Conservation (phyloP, 768 basidiomycete genomes). For the Auricularia heimuer region DNA sequence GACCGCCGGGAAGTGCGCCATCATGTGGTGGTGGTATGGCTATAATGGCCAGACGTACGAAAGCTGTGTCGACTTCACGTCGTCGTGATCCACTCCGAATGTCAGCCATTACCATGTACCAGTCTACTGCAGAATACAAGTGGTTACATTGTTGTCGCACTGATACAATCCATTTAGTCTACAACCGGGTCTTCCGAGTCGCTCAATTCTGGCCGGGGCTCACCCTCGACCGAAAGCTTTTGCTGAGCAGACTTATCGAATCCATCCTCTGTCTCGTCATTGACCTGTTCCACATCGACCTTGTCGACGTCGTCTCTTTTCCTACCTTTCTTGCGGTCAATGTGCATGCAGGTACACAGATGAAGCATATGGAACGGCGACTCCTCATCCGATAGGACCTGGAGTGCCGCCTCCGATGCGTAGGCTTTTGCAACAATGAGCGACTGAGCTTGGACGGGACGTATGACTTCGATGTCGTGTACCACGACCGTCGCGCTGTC, state of each 20-base stretch:
- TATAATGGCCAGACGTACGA: constrained; percentile 6
- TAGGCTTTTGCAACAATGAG: not conserved
- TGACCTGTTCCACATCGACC: not conserved
- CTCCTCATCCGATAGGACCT: not conserved
- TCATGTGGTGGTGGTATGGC: constrained; percentile 7
- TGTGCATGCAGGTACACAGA: not conserved
- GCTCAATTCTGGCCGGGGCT: not conserved
- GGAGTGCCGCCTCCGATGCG: not conserved
- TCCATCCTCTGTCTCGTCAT: not conserved
- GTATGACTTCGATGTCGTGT: not conserved
- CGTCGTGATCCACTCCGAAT: not conserved
- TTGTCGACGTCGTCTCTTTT: not conserved
- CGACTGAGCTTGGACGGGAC: not conserved
- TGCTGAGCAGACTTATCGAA: not conserved
- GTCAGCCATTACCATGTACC: too few relatives aligned
- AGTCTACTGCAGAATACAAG: too few relatives aligned
- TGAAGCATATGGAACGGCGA: not conserved
- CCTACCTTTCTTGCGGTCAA: not conserved
- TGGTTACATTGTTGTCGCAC: not conserved
- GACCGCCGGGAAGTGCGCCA: not conserved
- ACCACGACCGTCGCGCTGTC: constrained; percentile 26
- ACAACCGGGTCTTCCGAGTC: not conserved
- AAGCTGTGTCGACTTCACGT: constrained; percentile 6
- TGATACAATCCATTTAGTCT: not conserved
- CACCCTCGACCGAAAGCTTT: not conserved